Conservation (phyloP, 2,329 filamentous ascomycete species). For the Fonsecaea monophora region DNA sequence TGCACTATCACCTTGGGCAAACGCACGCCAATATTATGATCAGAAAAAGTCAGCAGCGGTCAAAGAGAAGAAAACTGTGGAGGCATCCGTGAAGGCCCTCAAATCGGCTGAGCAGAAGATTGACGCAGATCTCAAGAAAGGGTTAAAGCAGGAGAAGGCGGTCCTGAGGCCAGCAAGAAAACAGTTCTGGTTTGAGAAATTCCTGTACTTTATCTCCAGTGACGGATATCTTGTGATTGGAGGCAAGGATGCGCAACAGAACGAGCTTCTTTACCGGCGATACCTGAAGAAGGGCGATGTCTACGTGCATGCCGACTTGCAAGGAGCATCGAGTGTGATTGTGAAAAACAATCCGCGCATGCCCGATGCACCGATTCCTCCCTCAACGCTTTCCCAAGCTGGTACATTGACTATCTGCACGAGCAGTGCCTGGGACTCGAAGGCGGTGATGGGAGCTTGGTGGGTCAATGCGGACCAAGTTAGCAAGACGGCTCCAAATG, state of each 20-base stretch:
- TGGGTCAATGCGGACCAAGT: conserved; percentile 94
- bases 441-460: conserved; percentile 93
- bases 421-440: conserved; percentile 93
- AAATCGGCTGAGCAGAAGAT: conserved; percentile 93
- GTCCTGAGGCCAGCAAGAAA: conserved; percentile 81
- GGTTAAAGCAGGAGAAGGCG: conserved; percentile 89
- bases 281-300: conserved; percentile 88
- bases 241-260: conserved; percentile 86
- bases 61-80: conserved; percentile 85
- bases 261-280: conserved; percentile 86
- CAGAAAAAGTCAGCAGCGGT: conserved; percentile 82
- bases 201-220: conserved; percentile 91
- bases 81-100: conserved; percentile 80
- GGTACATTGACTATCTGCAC: conserved; percentile 83
- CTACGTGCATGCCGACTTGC: conserved; percentile 88
- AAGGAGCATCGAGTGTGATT: conserved; percentile 82
- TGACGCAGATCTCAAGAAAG: conserved; percentile 80
- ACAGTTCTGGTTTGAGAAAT: conserved; percentile 97
- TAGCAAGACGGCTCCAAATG: conserved; percentile 78
- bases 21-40: conserved; percentile 90
- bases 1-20: conserved; percentile 80
- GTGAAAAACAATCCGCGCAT: conserved; percentile 85
- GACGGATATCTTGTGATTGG: conserved; percentile 93
- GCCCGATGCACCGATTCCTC: conserved; percentile 85
- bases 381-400: conserved; percentile 88